These are phyloP conservation scores for Saccharomycopsis amapae DNA, from an alignment of 805 yeast species.

Conservation along the genomic window DNA sequence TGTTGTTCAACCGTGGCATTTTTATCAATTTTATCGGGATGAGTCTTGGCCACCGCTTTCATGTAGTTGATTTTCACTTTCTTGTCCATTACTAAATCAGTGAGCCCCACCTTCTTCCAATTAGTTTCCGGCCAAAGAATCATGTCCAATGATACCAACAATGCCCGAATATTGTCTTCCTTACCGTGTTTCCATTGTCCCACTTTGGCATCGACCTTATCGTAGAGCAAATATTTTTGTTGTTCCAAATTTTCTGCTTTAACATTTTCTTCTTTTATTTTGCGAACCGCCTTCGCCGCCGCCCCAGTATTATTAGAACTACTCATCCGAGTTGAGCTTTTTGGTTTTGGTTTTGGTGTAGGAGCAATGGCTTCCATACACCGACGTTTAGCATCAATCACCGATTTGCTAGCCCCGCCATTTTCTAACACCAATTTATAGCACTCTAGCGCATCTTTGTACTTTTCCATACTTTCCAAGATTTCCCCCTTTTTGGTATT, in stretches of 20 bases:
- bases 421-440: constrained; percentile 59
- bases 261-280: constrained; percentile 42
- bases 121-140: constrained; percentile 60
- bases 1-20: constrained; percentile 58
- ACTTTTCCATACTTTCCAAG: constrained; percentile 70
- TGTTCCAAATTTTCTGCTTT: constrained; percentile 43
- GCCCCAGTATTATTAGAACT: constrained; percentile 18
- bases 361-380: constrained; percentile 64
- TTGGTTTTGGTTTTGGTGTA: constrained; percentile 29
- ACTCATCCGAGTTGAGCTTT: constrained; percentile 17
- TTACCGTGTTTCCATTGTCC: constrained; percentile 65
- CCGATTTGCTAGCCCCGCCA: constrained; percentile 56
- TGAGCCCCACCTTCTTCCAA: constrained; percentile 60
- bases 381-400: constrained; percentile 77
- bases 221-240: constrained; percentile 57
- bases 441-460: constrained; percentile 49
- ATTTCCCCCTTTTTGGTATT: constrained; percentile 73
- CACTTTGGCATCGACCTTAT: constrained; percentile 48
- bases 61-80: constrained; percentile 83
- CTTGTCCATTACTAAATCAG: constrained; percentile 81
- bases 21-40: constrained; percentile 72
- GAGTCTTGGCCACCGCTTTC: constrained; percentile 88
- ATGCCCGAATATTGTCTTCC: constrained; percentile 71
- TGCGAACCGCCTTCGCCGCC: constrained; percentile 39
- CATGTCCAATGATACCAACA: constrained; percentile 60